Evolutionary conservation across 2,329 filamentous ascomycete genomes (phyloP).

Genomic region (Fusarium annulatum): DNA sequence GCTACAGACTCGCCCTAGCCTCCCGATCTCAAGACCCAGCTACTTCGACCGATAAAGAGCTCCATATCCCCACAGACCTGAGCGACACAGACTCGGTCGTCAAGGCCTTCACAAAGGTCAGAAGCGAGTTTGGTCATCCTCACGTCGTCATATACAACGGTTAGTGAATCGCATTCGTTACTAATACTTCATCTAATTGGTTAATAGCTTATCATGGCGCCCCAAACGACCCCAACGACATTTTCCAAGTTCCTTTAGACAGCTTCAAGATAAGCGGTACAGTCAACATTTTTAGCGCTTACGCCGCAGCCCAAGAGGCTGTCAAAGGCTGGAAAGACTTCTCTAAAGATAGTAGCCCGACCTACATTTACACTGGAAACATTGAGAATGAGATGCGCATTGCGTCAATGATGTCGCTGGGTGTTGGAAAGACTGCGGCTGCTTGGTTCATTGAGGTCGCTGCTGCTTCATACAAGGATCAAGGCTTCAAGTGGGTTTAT

Average conservation of each 20-base stretch:
- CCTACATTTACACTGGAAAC: slow-evolving; percentile 10
- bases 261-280: neutral
- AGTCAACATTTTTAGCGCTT: slow-evolving; percentile 9
- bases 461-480: neutral
- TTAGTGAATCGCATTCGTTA: rapidly evolving
- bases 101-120: neutral
- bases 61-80: neutral
- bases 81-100: neutral
- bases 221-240: neutral
- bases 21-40: slow-evolving; percentile 1
- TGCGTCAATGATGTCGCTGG: neutral
- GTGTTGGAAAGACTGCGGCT: slow-evolving; percentile 9
- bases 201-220: neutral
- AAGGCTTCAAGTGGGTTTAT: neutral
- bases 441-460: slow-evolving; percentile 10
- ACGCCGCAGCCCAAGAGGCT: slow-evolving; percentile 12
- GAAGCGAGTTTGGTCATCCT: neutral
- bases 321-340: neutral
- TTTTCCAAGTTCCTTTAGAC: neutral
- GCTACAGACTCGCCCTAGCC: slow-evolving; percentile 9
- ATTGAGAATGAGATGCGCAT: neutral
- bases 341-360: neutral
- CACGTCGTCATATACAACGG: slow-evolving; percentile 14
- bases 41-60: neutral
- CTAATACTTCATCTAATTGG: rapidly evolving